These are phyloP conservation scores for Orbilia ellipsospora DNA, from an alignment of 2,329 filamentous ascomycete genomes.

Conservation along the genomic window DNA sequence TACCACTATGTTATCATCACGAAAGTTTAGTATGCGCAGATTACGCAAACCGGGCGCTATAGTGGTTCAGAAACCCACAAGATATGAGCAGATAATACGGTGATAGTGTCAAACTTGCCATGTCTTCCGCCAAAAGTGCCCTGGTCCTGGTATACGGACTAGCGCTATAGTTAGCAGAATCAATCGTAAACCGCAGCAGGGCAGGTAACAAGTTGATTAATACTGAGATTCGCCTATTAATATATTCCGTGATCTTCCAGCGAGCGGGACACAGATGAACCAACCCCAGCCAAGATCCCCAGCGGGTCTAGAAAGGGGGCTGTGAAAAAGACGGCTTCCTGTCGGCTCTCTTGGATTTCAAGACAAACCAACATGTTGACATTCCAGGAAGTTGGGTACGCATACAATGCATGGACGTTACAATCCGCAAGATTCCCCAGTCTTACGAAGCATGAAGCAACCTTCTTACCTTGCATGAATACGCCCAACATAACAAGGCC, in stretches of 20 bases:
- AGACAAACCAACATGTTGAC: constrained; percentile 11
- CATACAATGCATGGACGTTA: constrained; percentile 36
- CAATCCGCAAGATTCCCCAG: constrained; percentile 9
- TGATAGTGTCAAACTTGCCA: constrained; percentile 18
- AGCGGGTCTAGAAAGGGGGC: constrained; percentile 42
- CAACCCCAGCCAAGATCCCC: neutral
- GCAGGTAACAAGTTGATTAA: constrained; percentile 1
- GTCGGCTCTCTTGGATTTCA: constrained; percentile 4
- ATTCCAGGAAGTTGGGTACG: constrained; percentile 53
- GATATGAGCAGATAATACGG: constrained; percentile 23
- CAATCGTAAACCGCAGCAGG: constrained; percentile 1
- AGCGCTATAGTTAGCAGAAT: neutral
- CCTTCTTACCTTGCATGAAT: constrained; percentile 13
- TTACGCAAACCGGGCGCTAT: constrained; percentile 45
- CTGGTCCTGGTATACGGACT: neutral
- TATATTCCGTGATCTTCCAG: constrained; percentile 32
- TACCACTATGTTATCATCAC: too few relatives aligned
- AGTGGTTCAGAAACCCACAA: neutral
- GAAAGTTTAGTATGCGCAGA: constrained; percentile 11
- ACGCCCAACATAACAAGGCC: constrained; percentile 25
- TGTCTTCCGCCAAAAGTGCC: neutral
- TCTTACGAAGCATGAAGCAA: neutral
- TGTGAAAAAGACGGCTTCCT: constrained; percentile 19
- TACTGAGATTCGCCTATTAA: constrained; percentile 18
- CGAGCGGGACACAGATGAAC: neutral